Evolutionary conservation across 495 filamentous ascomycete genomes (phyloP), one percentile per base, ranked within the genome.

Genomic region (Aspergillus taichungensis): DNA sequence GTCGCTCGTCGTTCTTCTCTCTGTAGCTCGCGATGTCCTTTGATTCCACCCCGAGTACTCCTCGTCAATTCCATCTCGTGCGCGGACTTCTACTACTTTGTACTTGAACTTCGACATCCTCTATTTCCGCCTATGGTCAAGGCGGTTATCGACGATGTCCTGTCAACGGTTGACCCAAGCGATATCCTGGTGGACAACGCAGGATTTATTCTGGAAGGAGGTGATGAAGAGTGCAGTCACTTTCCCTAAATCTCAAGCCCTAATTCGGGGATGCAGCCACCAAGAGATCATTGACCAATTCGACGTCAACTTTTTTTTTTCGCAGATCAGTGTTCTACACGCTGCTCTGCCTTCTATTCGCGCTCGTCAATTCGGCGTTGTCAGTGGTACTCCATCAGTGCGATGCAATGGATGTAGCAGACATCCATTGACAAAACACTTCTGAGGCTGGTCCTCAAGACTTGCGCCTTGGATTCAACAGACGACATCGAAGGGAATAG

Each of bases 141-240:
- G 30, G 50, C 57, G n/a, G 52, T 51, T 3, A 43, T 71, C 4
- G 55, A 68, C 37, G 54, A 68, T 43, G 64, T 62, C 5, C 57
- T 61, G 34, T 10, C n/a, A 1, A 43, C 36, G n/a, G 13, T 43
- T 41, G 73, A 71, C 0, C 53, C 57, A 13, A 59, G 76, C 42
- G 73, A 75, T 41, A 62, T 74, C 28, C 49, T 78, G n/a, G 62
- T 77, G 30, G 73, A 76, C 53, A 73, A 73, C 24, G 74, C 72
- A 10, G 72, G 56, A 6, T 73, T 67, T 47, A 50, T 73, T 30
- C 30, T 44, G 10, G 34, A 40, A 6, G 52, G 49, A 6, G 34
- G 29, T 1, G 13, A 52, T 3, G 53, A 56, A 31, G 50, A 49
- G 32, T 40, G 14, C 38, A 30, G 18, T 24, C 18, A 24, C 1